Evolutionary conservation across 192 early-diverging fungal genomes (phyloP).

Genomic region (Linnemannia exigua): DNA sequence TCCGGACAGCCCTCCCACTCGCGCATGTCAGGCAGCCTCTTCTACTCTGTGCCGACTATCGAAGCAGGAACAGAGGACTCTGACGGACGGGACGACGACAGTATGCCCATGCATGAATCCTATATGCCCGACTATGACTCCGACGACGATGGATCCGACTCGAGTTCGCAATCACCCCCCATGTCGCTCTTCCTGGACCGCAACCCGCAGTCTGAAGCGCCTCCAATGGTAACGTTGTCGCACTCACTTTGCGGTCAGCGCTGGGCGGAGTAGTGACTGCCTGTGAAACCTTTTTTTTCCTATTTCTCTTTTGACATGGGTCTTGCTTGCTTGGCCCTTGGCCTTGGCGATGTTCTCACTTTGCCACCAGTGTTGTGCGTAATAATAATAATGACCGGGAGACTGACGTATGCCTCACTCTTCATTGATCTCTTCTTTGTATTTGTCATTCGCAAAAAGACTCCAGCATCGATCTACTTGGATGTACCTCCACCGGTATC

Average conservation of each 20-base stretch:
- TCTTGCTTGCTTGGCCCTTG: neutral
- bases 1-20: conserved; percentile 15
- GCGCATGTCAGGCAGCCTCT: conserved; percentile 48
- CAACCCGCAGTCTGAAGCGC: conserved; percentile 26
- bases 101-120: conserved; percentile 19
- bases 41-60: conserved; percentile 54
- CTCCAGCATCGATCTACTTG: conserved; percentile 67
- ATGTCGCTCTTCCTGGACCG: conserved; percentile 55
- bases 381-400: neutral
- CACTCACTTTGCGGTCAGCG: neutral
- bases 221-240: conserved; percentile 36
- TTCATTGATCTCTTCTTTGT: neutral
- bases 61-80: conserved; percentile 34
- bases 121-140: conserved; percentile 50
- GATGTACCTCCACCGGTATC: conserved; percentile 56
- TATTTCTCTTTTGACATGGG: conserved; percentile 4
- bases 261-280: conserved; percentile 21
- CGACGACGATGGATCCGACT: conserved; percentile 45
- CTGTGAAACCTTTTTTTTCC: conserved; percentile 33
- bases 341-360: conserved; percentile 4
- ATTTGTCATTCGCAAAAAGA: conserved; percentile 43
- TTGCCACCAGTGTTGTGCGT: conserved; percentile 19
- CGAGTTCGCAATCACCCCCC: conserved; percentile 48
- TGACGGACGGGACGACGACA: conserved; percentile 19
- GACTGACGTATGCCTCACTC: neutral